Conservation (phyloP, 495 filamentous ascomycete genomes). For the Trichoderma erinaceum region DNA sequence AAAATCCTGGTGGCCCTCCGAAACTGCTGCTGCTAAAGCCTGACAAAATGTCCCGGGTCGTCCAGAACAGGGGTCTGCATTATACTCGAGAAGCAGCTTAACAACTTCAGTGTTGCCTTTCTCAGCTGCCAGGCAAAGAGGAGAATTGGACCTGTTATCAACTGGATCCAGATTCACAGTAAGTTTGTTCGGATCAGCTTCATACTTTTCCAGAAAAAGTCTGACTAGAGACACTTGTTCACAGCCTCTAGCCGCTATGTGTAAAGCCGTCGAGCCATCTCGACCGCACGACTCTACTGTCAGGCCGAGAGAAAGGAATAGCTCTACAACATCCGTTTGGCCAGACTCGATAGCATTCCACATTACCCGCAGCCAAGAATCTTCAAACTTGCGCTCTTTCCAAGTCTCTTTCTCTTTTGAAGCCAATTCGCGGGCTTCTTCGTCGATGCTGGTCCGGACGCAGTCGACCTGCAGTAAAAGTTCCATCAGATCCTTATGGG, state of each 20-base stretch:
- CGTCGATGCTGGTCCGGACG: neutral
- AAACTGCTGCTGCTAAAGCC: neutral
- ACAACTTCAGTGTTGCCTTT: neutral
- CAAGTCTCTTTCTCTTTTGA: too few relatives aligned
- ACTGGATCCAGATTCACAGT: neutral
- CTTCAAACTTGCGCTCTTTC: too few relatives aligned
- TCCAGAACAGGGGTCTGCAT: neutral
- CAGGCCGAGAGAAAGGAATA: too few relatives aligned
- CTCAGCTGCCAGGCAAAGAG: neutral
- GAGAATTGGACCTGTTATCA: too few relatives aligned
- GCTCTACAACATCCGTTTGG: too few relatives aligned
- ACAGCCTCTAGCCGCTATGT: too few relatives aligned
- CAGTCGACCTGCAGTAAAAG: neutral
- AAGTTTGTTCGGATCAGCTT: neutral
- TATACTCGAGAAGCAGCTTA: neutral
- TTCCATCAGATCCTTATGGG: neutral
- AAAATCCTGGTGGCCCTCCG: neutral
- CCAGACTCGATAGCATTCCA: too few relatives aligned
- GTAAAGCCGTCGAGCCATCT: too few relatives aligned
- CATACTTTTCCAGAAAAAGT: too few relatives aligned
- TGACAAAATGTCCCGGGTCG: neutral
- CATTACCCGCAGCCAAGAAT: too few relatives aligned
- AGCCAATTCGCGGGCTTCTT: neutral
- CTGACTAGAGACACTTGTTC: too few relatives aligned
- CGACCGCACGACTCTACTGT: too few relatives aligned